A percentile compares a stretch with the other conserved stretches of the same genome.
These are phyloP conservation scores for Rutstroemia sydowiana DNA, from an alignment of 2,329 filamentous ascomycete genomes.

Conservation along the genomic window DNA sequence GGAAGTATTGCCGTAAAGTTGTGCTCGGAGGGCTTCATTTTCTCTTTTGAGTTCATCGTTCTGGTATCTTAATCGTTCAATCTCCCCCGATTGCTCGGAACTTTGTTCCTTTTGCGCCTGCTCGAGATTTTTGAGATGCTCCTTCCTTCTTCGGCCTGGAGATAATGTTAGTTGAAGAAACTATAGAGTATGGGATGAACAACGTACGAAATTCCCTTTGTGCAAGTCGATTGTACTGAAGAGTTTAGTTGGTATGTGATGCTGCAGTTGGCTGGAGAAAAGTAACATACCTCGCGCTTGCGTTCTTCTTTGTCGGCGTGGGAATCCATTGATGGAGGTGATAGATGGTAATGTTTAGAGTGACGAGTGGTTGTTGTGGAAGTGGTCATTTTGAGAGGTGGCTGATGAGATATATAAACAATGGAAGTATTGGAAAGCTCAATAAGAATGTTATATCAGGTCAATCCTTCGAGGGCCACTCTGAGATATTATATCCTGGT, in stretches of 20 bases:
- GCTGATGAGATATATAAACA: conserved; percentile 1
- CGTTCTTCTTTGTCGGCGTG: conserved; percentile 30
- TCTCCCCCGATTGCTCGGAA: conserved; percentile 34
- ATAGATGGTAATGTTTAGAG: conserved; percentile 22
- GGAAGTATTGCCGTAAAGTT: conserved; percentile 31
- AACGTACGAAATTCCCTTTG: conserved; percentile 38
- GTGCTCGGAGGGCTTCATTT: conserved; percentile 33
- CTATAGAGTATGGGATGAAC: background rate
- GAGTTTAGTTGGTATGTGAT: background rate
- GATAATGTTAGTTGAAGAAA: conserved; percentile 12
- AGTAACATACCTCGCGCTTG: conserved; percentile 28
- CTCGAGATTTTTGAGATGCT: conserved; percentile 37
- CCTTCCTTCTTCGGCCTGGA: conserved; percentile 37
- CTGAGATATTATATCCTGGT: conserved; percentile 25
- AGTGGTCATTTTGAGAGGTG: conserved; percentile 12
- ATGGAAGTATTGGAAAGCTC: background rate
- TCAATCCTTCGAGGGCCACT: conserved; percentile 6
- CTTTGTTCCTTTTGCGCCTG: conserved; percentile 35
- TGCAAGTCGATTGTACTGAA: conserved; percentile 35
- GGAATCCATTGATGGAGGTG: conserved; percentile 26
- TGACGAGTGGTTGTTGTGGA: conserved; percentile 16
- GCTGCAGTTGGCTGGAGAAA: background rate
- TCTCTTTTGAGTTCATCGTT: conserved; percentile 35
- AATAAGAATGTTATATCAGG: conserved; percentile 10
- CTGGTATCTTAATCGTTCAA: conserved; percentile 34